These are phyloP conservation scores for Tetrastigma voinierianum DNA, from an alignment of 164 flowering plant genomes.

Conservation along the genomic window DNA sequence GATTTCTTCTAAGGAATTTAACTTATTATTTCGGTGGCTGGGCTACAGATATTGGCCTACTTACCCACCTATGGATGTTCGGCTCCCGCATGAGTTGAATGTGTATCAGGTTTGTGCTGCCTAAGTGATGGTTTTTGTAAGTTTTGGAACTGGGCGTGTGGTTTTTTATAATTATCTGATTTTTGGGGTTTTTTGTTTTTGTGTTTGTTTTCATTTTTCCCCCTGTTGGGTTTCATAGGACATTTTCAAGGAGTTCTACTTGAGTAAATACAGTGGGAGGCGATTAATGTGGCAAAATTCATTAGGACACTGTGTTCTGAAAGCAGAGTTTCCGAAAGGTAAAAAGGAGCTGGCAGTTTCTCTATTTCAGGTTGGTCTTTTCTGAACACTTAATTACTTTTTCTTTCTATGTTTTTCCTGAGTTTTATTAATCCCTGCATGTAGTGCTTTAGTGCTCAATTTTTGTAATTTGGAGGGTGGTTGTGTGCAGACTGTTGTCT, in stretches of 20 bases:
- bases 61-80: conserved; percentile 90
- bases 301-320: conserved; percentile 86
- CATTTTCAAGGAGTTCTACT: conserved; percentile 88
- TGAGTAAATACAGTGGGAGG: conserved; percentile 89
- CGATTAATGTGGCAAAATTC: conserved; percentile 97
- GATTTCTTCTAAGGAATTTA: neutral
- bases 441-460: neutral
- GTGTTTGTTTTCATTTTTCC: neutral
- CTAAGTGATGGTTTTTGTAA: neutral
- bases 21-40: conserved; percentile 8
- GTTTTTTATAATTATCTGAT: conserved; percentile 2
- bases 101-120: conserved; percentile 70
- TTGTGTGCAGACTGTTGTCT: conserved; percentile 66
- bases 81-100: conserved; percentile 88
- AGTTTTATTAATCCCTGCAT: neutral
- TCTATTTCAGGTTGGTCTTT: conserved; percentile 73
- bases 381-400: neutral
- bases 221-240: conserved; percentile 46
- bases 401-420: conserved; percentile 3
- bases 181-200: neutral
- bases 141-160: neutral
- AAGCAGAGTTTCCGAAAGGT: conserved; percentile 82
- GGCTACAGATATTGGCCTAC: conserved; percentile 90
- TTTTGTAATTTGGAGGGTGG: conserved; percentile 4
- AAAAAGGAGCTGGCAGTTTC: conserved; percentile 94